A percentile compares a stretch with the other conserved stretches of the same genome.
Conservation (phyloP, 768 basidiomycete genomes). For the Boletus subparvulus region DNA sequence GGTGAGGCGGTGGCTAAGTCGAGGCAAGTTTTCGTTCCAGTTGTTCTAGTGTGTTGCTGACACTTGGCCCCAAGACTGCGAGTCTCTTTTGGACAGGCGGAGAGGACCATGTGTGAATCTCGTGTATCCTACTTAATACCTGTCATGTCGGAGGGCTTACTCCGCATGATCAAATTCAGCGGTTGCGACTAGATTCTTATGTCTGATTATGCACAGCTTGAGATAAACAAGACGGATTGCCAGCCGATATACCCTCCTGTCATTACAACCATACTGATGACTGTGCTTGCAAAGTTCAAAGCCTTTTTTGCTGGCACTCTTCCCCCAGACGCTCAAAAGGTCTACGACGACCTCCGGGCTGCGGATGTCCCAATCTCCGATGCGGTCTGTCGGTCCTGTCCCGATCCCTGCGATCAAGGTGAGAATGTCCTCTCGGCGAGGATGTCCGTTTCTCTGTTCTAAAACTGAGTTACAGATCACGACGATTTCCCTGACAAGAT, state of each 20-base stretch:
- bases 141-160: background rate
- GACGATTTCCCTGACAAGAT: constrained; percentile 73
- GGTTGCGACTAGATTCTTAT: too few species aligned
- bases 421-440: constrained; percentile 1
- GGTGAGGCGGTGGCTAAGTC: background rate
- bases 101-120: background rate
- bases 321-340: constrained; percentile 36
- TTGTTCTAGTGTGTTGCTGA: constrained; percentile 2
- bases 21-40: constrained; percentile 4
- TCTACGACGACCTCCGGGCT: constrained; percentile 52
- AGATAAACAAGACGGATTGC: background rate
- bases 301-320: constrained; percentile 15
- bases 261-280: constrained; percentile 15
- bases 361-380: constrained; percentile 63
- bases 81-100: background rate
- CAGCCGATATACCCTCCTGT: background rate
- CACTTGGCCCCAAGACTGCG: background rate
- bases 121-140: background rate
- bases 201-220: background rate
- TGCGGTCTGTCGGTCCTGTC: constrained; percentile 71
- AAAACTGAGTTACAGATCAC: constrained; percentile 48
- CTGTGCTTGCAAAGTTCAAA: constrained; percentile 26
- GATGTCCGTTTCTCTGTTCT: constrained; percentile 28
- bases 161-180: background rate
- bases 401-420: constrained; percentile 78